Percentiles rank a stretch among this genome's conserved stretches.
Evolutionary conservation across 176 grass and related monocot species (phyloP).

Genomic region (Rhynchospora tenuis): DNA sequence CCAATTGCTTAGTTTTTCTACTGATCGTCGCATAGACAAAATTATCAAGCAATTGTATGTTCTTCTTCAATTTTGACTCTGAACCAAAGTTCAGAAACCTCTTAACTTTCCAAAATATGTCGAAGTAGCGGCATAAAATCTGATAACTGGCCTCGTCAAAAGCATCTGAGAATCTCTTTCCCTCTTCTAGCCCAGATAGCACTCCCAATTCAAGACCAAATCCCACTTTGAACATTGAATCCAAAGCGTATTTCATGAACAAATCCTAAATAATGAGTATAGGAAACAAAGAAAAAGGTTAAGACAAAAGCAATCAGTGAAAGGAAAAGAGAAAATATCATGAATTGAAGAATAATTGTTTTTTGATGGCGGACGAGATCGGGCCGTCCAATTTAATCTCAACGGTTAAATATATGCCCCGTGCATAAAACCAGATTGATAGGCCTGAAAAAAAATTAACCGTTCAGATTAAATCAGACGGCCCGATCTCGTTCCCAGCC

Average conservation of each 20-base stretch:
- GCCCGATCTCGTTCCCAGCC: too few relatives aligned
- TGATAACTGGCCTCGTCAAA: conserved; percentile 65
- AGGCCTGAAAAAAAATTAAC: too few relatives aligned
- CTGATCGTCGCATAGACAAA: conserved; percentile 47
- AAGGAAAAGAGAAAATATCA: too few relatives aligned
- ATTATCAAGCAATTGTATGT: conserved; percentile 40
- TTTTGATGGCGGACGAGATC: too few relatives aligned
- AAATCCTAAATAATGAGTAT: conserved; percentile 24
- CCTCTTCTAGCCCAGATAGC: conserved; percentile 28
- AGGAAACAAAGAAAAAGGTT: background rate
- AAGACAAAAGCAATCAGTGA: background rate
- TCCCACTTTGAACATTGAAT: conserved; percentile 65
- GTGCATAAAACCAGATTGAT: too few relatives aligned
- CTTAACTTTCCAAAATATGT: conserved; percentile 66
- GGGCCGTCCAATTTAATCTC: too few relatives aligned
- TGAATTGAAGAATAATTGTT: too few relatives aligned
- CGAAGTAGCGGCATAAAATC: conserved; percentile 42
- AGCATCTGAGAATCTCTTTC: conserved; percentile 43
- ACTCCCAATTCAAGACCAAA: conserved; percentile 48
- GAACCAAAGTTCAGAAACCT: conserved; percentile 44
- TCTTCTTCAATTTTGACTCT: conserved; percentile 53
- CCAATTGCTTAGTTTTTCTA: background rate
- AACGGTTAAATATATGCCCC: too few relatives aligned
- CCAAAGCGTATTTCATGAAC: conserved; percentile 61
- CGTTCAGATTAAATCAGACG: too few relatives aligned